Evolutionary conservation across 768 basidiomycete species (phyloP).

Genomic region (Lactarius hatsudake): DNA sequence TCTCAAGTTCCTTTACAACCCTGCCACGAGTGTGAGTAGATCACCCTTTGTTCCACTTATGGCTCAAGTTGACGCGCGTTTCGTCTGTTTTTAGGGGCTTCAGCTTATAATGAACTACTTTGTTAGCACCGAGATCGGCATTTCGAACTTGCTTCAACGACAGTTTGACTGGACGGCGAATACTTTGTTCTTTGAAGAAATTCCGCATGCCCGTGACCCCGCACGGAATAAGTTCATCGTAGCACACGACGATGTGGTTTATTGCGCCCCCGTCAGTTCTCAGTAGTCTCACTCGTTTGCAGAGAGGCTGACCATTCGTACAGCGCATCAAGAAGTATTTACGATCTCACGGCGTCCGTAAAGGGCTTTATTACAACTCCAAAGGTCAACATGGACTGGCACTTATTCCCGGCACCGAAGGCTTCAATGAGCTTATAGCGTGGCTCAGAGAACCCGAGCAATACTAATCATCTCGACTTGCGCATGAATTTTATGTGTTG

Average conservation of each 20-base stretch:
- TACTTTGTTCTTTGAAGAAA: conserved; percentile 87
- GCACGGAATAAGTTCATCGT: conserved; percentile 68
- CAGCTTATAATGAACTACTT: conserved; percentile 86
- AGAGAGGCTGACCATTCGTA: conserved; percentile 1
- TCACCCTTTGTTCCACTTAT: conserved; percentile 4
- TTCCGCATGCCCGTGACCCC: conserved; percentile 72
- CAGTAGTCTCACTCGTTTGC: not conserved
- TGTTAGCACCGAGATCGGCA: conserved; percentile 82
- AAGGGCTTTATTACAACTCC: conserved; percentile 64
- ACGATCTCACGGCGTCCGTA: conserved; percentile 65
- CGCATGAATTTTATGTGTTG: not conserved
- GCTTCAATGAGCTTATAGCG: conserved; percentile 54
- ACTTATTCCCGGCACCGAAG: conserved; percentile 49
- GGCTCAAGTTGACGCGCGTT: conserved; percentile 12
- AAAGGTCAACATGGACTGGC: conserved; percentile 62
- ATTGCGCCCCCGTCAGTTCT: conserved; percentile 60
- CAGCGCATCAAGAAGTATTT: conserved; percentile 77
- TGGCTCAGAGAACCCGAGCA: conserved; percentile 48
- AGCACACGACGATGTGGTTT: conserved; percentile 79
- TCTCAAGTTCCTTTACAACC: conserved; percentile 84
- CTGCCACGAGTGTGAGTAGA: conserved; percentile 55
- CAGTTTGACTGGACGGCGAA: conserved; percentile 88
- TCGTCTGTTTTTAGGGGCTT: conserved; percentile 49
- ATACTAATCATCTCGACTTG: conserved; percentile 2
- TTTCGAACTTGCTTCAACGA: conserved; percentile 78